Conservation (phyloP, 1,139 yeast species). For the Casaregolazyma suthepensis region DNA sequence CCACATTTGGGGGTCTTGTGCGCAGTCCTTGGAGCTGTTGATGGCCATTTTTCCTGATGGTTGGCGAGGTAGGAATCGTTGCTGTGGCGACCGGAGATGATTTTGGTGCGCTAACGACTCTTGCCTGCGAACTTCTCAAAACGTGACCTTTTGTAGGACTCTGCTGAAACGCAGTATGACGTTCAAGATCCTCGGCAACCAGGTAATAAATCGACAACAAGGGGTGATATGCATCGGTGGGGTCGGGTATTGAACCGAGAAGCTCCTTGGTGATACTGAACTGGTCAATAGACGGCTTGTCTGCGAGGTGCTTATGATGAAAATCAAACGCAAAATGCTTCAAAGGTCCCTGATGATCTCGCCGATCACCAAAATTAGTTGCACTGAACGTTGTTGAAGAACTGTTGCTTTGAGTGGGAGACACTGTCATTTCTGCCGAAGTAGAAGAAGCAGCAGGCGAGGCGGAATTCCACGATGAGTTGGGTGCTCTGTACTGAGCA, state of each 20-base stretch:
- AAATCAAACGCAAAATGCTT: slow-evolving; percentile 25
- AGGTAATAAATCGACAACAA: slow-evolving; percentile 78
- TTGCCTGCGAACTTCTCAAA: background rate
- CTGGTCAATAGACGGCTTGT: background rate
- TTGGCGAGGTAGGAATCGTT: background rate
- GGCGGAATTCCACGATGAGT: background rate
- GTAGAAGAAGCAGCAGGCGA: slow-evolving; percentile 1
- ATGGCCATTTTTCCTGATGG: background rate
- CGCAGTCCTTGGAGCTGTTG: background rate
- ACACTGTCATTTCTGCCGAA: background rate
- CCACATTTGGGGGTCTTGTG: background rate
- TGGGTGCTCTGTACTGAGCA: background rate
- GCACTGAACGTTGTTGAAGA: slow-evolving; percentile 3
- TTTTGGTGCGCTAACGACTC: background rate
- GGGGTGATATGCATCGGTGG: slow-evolving; percentile 89
- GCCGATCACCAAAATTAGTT: background rate
- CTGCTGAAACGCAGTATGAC: slow-evolving; percentile 12
- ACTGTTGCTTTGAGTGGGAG: slow-evolving; percentile 5
- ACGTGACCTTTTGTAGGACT: background rate
- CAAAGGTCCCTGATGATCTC: slow-evolving; percentile 3
- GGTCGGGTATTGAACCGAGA: slow-evolving; percentile 44
- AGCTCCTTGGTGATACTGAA: background rate
- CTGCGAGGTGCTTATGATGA: slow-evolving; percentile 11
- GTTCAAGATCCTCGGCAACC: slow-evolving; percentile 75
- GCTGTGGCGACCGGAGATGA: background rate